Evolutionary conservation across 2,329 filamentous ascomycete species (phyloP), one percentile per base, ranked within the genome.

Genomic region (Fusarium albidum): DNA sequence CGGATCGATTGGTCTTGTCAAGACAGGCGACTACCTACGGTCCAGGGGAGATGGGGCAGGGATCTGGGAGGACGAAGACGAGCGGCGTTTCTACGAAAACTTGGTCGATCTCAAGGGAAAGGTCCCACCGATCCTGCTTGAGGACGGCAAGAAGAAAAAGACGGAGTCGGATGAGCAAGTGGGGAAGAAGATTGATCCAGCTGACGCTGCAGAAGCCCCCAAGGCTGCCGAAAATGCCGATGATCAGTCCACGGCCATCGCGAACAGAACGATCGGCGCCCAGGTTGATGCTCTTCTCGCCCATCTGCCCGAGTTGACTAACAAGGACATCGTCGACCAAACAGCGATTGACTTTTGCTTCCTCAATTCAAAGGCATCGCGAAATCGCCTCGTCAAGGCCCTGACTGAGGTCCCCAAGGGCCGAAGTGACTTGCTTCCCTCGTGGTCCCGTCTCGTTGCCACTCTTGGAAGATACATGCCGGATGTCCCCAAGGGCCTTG

Each of bases 51-150:
- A 98, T 53, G 93, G 92, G 15, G 85, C 93, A 18, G 95, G 95
- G 1, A 98, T 99, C 58, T 99, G 95, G 95, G 93, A 97, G 76
- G 95, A 99, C 66, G 95, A 99, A 69, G 95, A 99, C 48, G 94
- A 99, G 74, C 87, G 95, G 54, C 90, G 95, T 55, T 99, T 99
- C 72, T 99, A 99, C 75, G 95, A 99, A 77, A 98, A 97, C 61
- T 75, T 99, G 10, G 90, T 96, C 11, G 95, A 99, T 69, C 79
- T 99, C 13, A 96, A 96, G 70, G 95, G 96, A 64, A 96, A 96
- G 65, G 95, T 99, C 3, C 96, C 95, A 0, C 89, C 89, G 2
- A 96, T 99, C 65, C 79, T 99, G 9, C 84, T 99, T 1, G 95
- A 99, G 68, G 95, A 98, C 65, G 86, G 86, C 46, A 97, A 96